phyloP scores from a whole-genome alignment of 164 flowering plant species.

The Aristolochia fimbriata region DNA sequence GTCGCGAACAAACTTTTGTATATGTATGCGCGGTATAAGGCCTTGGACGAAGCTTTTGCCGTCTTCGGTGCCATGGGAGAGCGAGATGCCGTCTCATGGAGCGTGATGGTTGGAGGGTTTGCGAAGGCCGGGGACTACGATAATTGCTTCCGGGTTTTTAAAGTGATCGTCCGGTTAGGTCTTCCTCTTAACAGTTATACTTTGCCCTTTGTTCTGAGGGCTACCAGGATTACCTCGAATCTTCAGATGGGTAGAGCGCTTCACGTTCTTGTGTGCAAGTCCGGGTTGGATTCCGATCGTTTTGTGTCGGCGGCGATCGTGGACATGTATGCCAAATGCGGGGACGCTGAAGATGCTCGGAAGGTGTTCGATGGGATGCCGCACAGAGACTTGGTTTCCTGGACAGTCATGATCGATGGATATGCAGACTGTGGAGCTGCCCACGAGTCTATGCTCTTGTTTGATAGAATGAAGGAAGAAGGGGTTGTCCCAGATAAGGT shows the following conservation, averaged over 20 bases:
- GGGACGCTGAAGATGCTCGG: constrained; percentile 28
- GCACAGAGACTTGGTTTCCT: constrained; percentile 34
- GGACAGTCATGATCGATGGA: constrained; percentile 51
- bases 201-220: constrained; percentile 37
- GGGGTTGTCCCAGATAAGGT: constrained; percentile 40
- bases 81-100: constrained; percentile 35
- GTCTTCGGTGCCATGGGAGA: constrained; percentile 28
- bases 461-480: constrained; percentile 37
- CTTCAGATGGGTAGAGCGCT: constrained; percentile 26
- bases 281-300: constrained; percentile 25
- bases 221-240: constrained; percentile 25
- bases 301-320: constrained; percentile 36
- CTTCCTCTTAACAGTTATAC: constrained; percentile 27
- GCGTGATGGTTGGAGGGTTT: constrained; percentile 46
- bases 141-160: constrained; percentile 28
- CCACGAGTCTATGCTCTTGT: constrained; percentile 33
- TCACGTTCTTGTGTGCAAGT: constrained; percentile 27
- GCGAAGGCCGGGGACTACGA: constrained; percentile 31
- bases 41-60: constrained; percentile 20
- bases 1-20: constrained; percentile 44
- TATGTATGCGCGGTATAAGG: constrained; percentile 21
- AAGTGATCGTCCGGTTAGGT: constrained; percentile 29
- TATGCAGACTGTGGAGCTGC: constrained; percentile 40
- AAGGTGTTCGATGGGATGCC: constrained; percentile 40
- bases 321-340: constrained; percentile 41